Percentiles rank a stretch among this genome's conserved stretches.
Conservation (phyloP, 2,329 filamentous ascomycete genomes). For the Exophiala phaeomuriformis region DNA sequence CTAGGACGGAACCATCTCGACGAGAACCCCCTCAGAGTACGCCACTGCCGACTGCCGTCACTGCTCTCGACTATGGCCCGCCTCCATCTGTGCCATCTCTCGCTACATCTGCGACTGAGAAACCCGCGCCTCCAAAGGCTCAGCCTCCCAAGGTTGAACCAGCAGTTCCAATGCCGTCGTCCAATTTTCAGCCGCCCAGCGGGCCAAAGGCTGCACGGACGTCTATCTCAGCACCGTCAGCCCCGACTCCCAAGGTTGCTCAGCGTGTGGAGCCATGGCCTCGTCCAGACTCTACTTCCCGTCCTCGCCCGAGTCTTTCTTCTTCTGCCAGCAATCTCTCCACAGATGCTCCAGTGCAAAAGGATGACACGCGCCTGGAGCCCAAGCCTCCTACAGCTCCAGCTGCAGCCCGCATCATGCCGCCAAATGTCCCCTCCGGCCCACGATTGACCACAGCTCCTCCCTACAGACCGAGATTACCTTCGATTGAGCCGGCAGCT, state of each 20-base stretch:
- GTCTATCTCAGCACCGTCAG: conserved; percentile 3
- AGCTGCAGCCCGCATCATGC: conserved; percentile 17
- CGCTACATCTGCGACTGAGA: conserved; percentile 19
- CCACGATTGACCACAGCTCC: conserved; percentile 17
- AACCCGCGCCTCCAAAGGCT: conserved; percentile 5
- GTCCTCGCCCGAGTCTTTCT: conserved; percentile 10
- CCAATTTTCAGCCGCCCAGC: conserved; percentile 36
- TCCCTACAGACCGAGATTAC: conserved; percentile 18
- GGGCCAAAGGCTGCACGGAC: conserved; percentile 39
- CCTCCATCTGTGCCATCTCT: conserved; percentile 23
- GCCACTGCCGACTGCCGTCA: conserved; percentile 16
- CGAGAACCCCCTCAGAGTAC: conserved; percentile 13
- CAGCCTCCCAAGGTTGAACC: conserved; percentile 12
- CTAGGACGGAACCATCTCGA: conserved; percentile 11
- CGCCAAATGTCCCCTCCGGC: conserved; percentile 25
- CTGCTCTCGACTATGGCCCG: conserved; percentile 27
- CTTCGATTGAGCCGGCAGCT: conserved; percentile 18
- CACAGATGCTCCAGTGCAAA: conserved; percentile 13
- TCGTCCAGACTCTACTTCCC: conserved; percentile 13
- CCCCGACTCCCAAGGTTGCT: conserved; percentile 7
- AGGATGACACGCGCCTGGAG: conserved; percentile 18
- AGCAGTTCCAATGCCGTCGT: conserved; percentile 1
- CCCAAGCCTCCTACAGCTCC: conserved; percentile 7
- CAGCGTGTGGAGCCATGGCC: conserved; percentile 15
- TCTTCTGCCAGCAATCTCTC: conserved; percentile 5